Base-by-base conservation (phyloP, 257 asterid species). In the Lavandula angustifolia region DNA sequence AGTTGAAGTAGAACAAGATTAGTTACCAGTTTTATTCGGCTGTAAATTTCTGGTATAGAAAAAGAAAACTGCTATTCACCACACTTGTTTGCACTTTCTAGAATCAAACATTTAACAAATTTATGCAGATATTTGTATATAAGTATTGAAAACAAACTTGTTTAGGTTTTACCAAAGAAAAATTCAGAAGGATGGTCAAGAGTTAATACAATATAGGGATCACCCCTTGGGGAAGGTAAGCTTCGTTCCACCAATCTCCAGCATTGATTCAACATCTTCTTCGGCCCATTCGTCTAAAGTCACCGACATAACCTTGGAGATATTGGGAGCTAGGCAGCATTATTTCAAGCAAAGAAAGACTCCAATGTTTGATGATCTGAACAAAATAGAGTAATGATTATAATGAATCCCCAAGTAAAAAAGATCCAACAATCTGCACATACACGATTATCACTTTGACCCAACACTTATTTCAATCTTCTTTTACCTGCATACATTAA, bases 381-480 rank as follows among this genome's bases (percentile, higher is more conserved):
- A 69, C 27, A 22, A 22, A 2, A 22, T 22, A 22, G n/a, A 22
- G 1, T 22, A 22, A 22, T 22, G 27, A 22, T 22, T n/a, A n/a
- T n/a, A n/a, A n/a, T n/a, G n/a, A n/a, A n/a, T n/a, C n/a, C n/a
- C n/a, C n/a, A n/a, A n/a, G n/a, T n/a, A n/a, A n/a, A n/a, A n/a
- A n/a, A n/a, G n/a, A n/a, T n/a, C n/a, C 81, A 64, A 77, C 99
- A 94, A 82, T 94, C 99, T 59, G 99, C 99, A 43, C 99, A 94
- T 47, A 75, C 74, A 44, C 92, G 92, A 70, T 94, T 90, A 69
- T 87, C 96, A 18, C 57, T 62, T 74, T 86, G 89, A 65, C 66
- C 64, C 80, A 90, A 71, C 75, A 94, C 95, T 58, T 85, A 92
- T 75, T 83, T 90, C 86, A 94, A 75, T 80, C 87, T 87, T 77